Evolutionary conservation across 2,329 filamentous ascomycete species (phyloP).

Genomic region (Colletotrichum lindemuthianum): DNA sequence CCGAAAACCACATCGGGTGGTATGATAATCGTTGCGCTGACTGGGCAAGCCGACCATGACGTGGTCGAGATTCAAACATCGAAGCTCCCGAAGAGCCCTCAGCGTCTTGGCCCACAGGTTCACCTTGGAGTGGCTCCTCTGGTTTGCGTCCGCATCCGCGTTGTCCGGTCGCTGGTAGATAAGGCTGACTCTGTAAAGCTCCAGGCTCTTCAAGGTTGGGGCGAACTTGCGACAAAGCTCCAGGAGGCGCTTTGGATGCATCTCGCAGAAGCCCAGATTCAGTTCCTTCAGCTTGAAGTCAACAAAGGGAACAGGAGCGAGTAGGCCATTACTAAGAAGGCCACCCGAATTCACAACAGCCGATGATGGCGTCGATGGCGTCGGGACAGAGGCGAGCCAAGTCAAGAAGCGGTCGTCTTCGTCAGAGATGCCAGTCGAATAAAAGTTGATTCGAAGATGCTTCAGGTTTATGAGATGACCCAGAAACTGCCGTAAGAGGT

Average conservation of each 20-base stretch:
- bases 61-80: constrained; percentile 45
- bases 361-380: background rate
- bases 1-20: constrained; percentile 1
- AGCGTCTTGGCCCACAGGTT: constrained; percentile 55
- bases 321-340: constrained; percentile 2
- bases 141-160: background rate
- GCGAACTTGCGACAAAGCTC: constrained; percentile 53
- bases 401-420: constrained; percentile 44
- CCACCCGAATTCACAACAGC: background rate
- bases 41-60: constrained; percentile 45
- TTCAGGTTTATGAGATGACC: constrained; percentile 52
- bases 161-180: constrained; percentile 9
- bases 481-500: constrained; percentile 50
- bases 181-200: constrained; percentile 56
- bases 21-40: constrained; percentile 35
- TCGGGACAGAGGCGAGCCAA: constrained; percentile 47
- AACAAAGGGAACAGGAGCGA: constrained; percentile 39
- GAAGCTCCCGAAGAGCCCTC: constrained; percentile 39
- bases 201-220: constrained; percentile 53
- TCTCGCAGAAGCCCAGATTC: constrained; percentile 53
- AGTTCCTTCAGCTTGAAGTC: constrained; percentile 51
- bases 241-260: constrained; percentile 45
- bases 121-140: constrained; percentile 28
- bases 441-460: constrained; percentile 65
- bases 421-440: constrained; percentile 12